Evolutionary conservation across 306 rosid species (phyloP).

Genomic region (Inga leiocalycina): DNA sequence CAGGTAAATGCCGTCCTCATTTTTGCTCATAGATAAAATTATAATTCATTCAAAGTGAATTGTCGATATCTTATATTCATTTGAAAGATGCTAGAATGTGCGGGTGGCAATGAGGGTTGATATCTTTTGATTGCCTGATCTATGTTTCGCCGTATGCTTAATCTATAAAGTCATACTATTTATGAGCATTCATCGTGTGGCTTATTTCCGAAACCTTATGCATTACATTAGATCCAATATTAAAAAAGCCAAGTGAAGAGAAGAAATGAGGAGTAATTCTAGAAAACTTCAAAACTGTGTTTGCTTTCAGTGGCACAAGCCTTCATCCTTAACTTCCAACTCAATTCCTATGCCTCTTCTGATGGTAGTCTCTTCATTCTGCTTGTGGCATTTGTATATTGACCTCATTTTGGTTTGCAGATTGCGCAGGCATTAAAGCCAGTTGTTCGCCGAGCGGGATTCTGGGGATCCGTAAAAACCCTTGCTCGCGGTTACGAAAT

Average conservation of each 20-base stretch:
- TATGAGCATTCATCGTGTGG: background rate
- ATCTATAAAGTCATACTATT: no score
- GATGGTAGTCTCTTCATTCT: background rate
- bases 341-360: background rate
- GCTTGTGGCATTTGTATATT: background rate
- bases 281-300: background rate
- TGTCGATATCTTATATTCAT: background rate
- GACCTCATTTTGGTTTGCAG: conserved; percentile 41
- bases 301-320: background rate
- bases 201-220: background rate
- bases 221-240: background rate
- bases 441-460: conserved; percentile 62
- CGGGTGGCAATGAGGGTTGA: background rate
- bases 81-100: background rate
- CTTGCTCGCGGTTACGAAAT: conserved; percentile 96
- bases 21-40: background rate
- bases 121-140: background rate
- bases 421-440: conserved; percentile 93
- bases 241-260: background rate
- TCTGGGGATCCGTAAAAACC: conserved; percentile 85
- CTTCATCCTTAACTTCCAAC: background rate
- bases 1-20: conserved; percentile 53
- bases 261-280: background rate
- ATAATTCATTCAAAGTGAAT: background rate
- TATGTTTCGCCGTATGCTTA: background rate